Evolutionary conservation across 164 flowering plant species (phyloP), one percentile per base, ranked within the genome.

Genomic region (Platanus orientalis): DNA sequence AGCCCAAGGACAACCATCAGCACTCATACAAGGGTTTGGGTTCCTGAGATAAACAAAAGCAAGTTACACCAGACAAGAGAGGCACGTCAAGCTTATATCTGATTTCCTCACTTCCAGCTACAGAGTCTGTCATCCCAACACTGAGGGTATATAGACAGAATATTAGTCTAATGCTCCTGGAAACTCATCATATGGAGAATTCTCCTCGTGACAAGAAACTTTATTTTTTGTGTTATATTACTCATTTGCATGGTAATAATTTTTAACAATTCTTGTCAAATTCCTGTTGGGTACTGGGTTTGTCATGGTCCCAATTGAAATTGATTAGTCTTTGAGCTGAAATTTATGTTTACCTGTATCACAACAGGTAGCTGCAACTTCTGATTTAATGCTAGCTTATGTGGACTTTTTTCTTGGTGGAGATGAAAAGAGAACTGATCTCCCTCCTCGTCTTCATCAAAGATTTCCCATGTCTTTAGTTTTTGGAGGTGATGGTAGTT

Each of bases 401-500:
- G 73, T 91, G 59, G 98, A 94, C 71, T 91, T 94, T 67, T 94
- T 86, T 74, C 95, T 90, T 58, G 97, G 98, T 20, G 98, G 97
- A 55, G 98, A 94, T 83, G 98, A 94, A 64, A 91, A 94, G 72
- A 86, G 95, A 74, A 58, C 77, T 58, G 98, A 88, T 77, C 96
- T 90, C 66, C 97, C 96, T 73, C 93, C 96, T 69, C 79, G 78
- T 23, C 91, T 94, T 64, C 76, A 71, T 66, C 96, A 94, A 69
- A 79, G 96, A 67, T 79, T 84, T 64, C 98, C 98, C 5, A 64
- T 94, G 82, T 74, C 80, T 40, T 55, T 94, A 56, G 63, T 84
- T 32, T 91, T 90, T 77, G 98, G 96, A n/a, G 98, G 98, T 58
- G 85, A 91, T 79, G 98, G 98, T 74, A 87, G 90, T 75, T 94